These are phyloP conservation scores for Backusella westeae DNA, from an alignment of 192 early-diverging fungal species.

Conservation along the genomic window DNA sequence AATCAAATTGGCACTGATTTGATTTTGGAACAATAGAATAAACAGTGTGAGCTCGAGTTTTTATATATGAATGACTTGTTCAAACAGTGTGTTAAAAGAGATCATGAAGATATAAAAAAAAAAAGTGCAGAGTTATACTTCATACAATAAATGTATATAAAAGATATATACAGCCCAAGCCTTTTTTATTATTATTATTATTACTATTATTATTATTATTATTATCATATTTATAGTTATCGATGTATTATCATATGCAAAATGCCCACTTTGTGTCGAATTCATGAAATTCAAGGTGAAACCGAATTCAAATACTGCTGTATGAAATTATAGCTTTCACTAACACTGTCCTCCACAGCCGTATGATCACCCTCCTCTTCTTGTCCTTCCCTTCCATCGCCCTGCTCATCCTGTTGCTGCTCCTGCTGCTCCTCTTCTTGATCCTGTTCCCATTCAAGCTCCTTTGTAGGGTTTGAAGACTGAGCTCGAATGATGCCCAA, in stretches of 20 bases:
- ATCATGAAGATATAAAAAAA: no score
- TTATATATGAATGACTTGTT: no score
- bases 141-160: no score
- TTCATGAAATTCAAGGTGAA: no score
- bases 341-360: background rate
- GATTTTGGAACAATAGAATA: no score
- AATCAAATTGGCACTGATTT: no score
- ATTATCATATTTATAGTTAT: background rate
- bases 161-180: no score
- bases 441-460: background rate
- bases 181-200: background rate
- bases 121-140: no score
- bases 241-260: background rate
- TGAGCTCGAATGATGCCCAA: background rate
- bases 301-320: slow-evolving; percentile 12
- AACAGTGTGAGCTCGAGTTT: no score
- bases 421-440: background rate
- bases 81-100: no score
- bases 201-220: background rate
- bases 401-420: background rate
- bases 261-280: no score
- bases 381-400: background rate
- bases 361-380: background rate
- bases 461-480: background rate
- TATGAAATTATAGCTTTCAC: slow-evolving; percentile 19